Evolutionary conservation across 306 rosid genomes (phyloP).

Genomic region (Canavalia ensiformis): DNA sequence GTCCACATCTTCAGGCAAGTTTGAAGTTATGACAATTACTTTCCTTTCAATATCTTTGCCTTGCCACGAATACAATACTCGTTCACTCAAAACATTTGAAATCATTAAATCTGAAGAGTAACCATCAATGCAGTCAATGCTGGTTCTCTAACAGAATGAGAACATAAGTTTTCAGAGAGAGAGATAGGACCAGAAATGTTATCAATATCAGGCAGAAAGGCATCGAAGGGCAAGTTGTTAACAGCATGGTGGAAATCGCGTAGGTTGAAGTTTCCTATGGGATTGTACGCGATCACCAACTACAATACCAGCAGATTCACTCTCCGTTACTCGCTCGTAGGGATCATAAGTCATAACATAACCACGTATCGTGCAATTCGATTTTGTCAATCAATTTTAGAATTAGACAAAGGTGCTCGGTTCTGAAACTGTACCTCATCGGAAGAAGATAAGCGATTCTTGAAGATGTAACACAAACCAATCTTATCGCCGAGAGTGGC

Average conservation of each 20-base stretch:
- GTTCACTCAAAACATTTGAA: constrained; percentile 69
- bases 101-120: constrained; percentile 66
- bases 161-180: neutral
- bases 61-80: constrained; percentile 78
- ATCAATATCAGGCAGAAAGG: constrained; percentile 57
- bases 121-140: constrained; percentile 31
- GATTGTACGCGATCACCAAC: constrained; percentile 70
- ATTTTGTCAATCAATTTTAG: constrained; percentile 13
- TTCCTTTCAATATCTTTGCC: constrained; percentile 76
- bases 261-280: constrained; percentile 65
- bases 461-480: constrained; percentile 71
- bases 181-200: constrained; percentile 51
- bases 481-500: constrained; percentile 58
- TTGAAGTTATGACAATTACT: constrained; percentile 68
- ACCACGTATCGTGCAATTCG: constrained; percentile 41
- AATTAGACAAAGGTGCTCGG: neutral
- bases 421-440: constrained; percentile 58
- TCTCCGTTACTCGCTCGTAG: constrained; percentile 34
- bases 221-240: constrained; percentile 65
- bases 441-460: constrained; percentile 55
- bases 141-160: constrained; percentile 24
- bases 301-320: constrained; percentile 51
- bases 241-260: constrained; percentile 79
- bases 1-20: constrained; percentile 65
- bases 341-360: constrained; percentile 19